A percentile compares a stretch with the other conserved stretches of the same genome.
phyloP scores from a whole-genome alignment of 2,329 filamentous ascomycete genomes.

The Colletotrichum sp. region DNA sequence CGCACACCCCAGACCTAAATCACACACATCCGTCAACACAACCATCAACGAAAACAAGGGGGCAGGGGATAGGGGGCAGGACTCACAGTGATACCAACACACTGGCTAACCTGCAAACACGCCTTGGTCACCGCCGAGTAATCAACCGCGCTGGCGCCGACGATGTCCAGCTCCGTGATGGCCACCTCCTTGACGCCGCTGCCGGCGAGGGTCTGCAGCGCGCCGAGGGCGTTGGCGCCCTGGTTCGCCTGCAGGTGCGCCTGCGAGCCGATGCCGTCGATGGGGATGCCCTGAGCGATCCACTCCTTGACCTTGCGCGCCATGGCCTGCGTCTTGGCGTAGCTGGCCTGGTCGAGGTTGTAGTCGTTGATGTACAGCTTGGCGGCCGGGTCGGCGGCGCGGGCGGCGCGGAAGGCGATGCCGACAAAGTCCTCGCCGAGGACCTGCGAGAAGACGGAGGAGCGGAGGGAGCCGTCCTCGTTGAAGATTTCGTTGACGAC shows the following conservation, averaged over 20 bases:
- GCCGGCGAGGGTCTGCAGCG: conserved; percentile 57
- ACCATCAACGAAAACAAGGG: too few relatives aligned
- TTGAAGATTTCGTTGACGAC: conserved; percentile 71
- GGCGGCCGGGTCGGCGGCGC: conserved; percentile 67
- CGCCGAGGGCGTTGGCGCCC: conserved; percentile 48
- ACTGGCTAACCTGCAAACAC: conserved; percentile 62
- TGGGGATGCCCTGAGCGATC: conserved; percentile 65
- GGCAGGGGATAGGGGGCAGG: background rate
- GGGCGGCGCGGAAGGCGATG: conserved; percentile 73
- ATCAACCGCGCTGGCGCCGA: conserved; percentile 57
- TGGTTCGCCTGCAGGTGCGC: conserved; percentile 54
- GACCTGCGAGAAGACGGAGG: conserved; percentile 69
- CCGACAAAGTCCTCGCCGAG: conserved; percentile 73
- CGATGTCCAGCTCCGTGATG: conserved; percentile 73
- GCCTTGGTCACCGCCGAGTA: conserved; percentile 64
- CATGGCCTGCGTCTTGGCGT: conserved; percentile 63
- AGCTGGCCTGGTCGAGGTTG: conserved; percentile 66
- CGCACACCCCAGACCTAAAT: conserved; percentile 67
- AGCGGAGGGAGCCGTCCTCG: conserved; percentile 64
- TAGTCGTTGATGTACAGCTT: conserved; percentile 81
- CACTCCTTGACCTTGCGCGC: conserved; percentile 66
- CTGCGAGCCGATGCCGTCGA: conserved; percentile 69
- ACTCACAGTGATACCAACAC: conserved; percentile 64
- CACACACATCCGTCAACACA: too few relatives aligned
- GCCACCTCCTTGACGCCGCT: conserved; percentile 61